Evolutionary conservation across 2,329 filamentous ascomycete species (phyloP), one percentile per base, ranked within the genome.

Genomic region (Xylariaceae sp.): DNA sequence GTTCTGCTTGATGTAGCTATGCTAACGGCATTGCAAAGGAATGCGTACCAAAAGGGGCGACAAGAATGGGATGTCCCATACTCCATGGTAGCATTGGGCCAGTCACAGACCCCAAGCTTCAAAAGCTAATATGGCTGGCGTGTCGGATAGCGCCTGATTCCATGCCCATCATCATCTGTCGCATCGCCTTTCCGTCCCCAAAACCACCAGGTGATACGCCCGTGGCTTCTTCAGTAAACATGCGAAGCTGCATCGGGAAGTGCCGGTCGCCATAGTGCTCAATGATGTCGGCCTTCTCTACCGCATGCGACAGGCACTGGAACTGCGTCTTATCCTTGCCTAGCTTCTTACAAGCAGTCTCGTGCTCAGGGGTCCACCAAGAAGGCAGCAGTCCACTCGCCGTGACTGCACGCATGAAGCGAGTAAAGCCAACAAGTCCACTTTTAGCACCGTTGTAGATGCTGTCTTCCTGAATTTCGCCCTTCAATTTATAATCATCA

Each of bases 211-310:
- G 66, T 0, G 66, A 70, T 0, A 58, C 53, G 1, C 73, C 72
- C 18, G 75, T 74, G 3, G 80, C 68, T 0, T 65, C 65, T 64
- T 81, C 77, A 2, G 70, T 75, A 17, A 81, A 68, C 74, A 82
- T 77, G 11, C 79, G 73, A 53, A 82, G 68, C 71, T 81, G 77
- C 77, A 80, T 79, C 2, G 79, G 75, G 60, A 81, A 79, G 1
- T 64, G 65, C 0, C 56, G 4, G 53, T 81, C 74, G 2, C 73
- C 73, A 52, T 82, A 82, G 53, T 77, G 72, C 18, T 76, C 70
- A 44, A 64, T 59, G 17, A 65, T 49, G 39, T 62, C 61, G 53
- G 51, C 49, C 57, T 65, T 65, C 42, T 62, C 51, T 5, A 60
- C 52, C 15, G 51, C 53, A 15, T 54, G 35, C 18, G 50, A 44